phyloP scores from a whole-genome alignment of 257 asterid species.

The Nicotiana benthamiana region DNA sequence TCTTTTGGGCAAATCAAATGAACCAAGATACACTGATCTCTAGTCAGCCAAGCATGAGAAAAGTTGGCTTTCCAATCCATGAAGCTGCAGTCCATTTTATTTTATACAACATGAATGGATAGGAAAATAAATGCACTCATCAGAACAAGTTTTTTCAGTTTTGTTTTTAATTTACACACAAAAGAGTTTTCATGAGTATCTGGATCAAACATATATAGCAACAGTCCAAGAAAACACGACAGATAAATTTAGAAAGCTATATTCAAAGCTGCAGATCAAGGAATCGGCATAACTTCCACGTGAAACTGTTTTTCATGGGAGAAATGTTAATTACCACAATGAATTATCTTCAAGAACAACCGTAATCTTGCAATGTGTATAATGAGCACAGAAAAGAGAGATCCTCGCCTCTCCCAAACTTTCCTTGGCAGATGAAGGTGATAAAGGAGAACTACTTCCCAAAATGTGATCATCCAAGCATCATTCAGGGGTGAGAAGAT shows the following conservation, averaged over 20 bases:
- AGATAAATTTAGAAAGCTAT: background rate
- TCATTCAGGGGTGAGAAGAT: background rate
- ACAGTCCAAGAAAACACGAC: background rate
- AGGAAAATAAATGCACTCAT: background rate
- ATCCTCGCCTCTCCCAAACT: background rate
- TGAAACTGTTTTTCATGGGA: background rate
- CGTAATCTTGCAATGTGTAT: background rate
- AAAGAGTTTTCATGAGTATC: background rate
- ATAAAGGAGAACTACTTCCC: background rate
- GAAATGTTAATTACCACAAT: background rate
- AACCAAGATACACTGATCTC: background rate
- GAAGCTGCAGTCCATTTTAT: background rate
- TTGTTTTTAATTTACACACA: background rate
- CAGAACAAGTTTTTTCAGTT: background rate
- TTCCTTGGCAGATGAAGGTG: background rate
- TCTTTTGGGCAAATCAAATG: background rate
- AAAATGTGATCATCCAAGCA: background rate
- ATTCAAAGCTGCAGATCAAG: constrained; percentile 1
- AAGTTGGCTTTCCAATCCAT: background rate
- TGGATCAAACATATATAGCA: background rate
- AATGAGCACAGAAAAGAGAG: background rate
- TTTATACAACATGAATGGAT: background rate
- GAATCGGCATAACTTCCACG: background rate
- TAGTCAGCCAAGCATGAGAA: background rate
- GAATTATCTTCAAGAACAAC: background rate